Base-by-base conservation (phyloP, 495 filamentous ascomycete genomes). In the Aspergillus incahuasiensis region DNA sequence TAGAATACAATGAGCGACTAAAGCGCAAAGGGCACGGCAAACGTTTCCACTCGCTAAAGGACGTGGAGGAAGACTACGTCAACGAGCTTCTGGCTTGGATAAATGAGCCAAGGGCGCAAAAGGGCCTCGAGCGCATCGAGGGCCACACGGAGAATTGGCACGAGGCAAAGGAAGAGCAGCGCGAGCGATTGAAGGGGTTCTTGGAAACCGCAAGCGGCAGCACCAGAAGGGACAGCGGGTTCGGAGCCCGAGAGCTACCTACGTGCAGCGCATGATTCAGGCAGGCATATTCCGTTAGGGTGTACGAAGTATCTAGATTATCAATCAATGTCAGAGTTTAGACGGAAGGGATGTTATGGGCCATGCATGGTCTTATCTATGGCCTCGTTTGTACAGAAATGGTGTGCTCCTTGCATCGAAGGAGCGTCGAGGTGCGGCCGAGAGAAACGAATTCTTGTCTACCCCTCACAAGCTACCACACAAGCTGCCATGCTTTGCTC, bases 31-130 rank as follows among this genome's bases (percentile, higher is more conserved):
- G 46, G 5, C 28, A 35, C 16, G 81, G 83, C 5, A 76, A 78
- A 25, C 62, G 45, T 0, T 85, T 87, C 24, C 82, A 85, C 63
- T 77, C 75, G 7, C 61, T 83, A n/a, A 76, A 69, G 45, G 77
- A 76, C 18, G 56, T 68, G 16, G 82, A 85, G 52, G 65, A 81
- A 16, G 53, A 57, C 15, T 87, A 86, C 63, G 83, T 85, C n/a
- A 55, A 69, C 9, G 73, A 76, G 13, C 41, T 87, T 6, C 56
- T 82, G 4, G 62, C 61, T 1, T 85, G 81, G 84, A 68, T 82
- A 1, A 86, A 85, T 63, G 9, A 21, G 6, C 61, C 69, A 8
- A 62, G 71, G 11, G 63, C 39, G 19, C 53, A 55, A 12, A 32
- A 40, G 0, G 76, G 72, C 5, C 58, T 71, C 3, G 32, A 63